Base-by-base conservation (phyloP, 768 basidiomycete genomes). In the Agrocybe pediades region DNA sequence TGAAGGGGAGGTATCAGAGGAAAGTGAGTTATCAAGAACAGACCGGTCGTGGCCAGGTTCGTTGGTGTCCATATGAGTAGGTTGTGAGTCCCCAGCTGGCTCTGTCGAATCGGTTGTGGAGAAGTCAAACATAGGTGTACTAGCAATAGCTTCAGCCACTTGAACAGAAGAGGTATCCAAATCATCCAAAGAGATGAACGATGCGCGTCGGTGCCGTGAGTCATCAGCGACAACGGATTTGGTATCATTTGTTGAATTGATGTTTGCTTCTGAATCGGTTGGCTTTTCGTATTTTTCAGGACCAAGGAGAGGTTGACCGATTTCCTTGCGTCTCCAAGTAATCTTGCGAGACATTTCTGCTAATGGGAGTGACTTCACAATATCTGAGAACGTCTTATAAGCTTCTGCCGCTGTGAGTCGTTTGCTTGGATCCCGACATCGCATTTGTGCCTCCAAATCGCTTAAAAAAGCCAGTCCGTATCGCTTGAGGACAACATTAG, bases 361-460 rank as follows among this genome's bases (percentile, higher is more conserved):
- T 4, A 49, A 41, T 6, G 49, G 42, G 3, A 54, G 36, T 13
- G 9, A 2, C 9, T 36, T 30, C 11, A 46, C 21, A 11, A 59
- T 44, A 6, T 40, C 20, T 1, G 33, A 15, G 8, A 55, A 53
- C n/a, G 41, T n/a, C 24, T 45, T 17, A 46, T 44, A 33, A 9
- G 58, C 50, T 46, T 55, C 46, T 6, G 53, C 46, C 0, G 54
- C 58, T 6, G 54, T 55, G 4, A 41, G 51, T 9, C 58, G 29
- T 9, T 46, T 17, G 0, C 46, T 46, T 19, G 58, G 54, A 48
- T 59, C 51, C 0, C 9, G 29, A 16, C 8, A 21, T 16, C 25
- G 52, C 58, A 59, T 59, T 3, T 29, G 33, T 17, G 49, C 20
- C 2, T 19, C 30, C 20, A 59, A 19, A 3, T 53, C 45, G 24